Evolutionary conservation across 2,329 filamentous ascomycete species (phyloP).

Genomic region (Aspergillus sp.): DNA sequence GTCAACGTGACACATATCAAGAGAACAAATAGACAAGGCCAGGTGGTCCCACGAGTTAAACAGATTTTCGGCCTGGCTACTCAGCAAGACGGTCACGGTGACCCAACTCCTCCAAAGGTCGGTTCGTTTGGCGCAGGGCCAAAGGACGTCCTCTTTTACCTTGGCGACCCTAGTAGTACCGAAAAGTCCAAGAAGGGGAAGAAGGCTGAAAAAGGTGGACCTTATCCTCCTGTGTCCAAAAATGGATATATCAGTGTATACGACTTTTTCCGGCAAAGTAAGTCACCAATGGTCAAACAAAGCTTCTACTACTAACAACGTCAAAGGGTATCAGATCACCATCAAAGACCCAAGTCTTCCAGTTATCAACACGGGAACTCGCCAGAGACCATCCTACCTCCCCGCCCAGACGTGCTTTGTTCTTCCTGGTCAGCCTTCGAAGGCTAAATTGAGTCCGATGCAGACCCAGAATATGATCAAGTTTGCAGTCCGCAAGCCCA

Average conservation of each 20-base stretch:
- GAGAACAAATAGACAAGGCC: constrained; percentile 35
- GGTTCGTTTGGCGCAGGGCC: constrained; percentile 47
- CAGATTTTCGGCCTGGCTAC: constrained; percentile 49
- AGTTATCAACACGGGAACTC: constrained; percentile 65
- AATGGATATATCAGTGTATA: constrained; percentile 51
- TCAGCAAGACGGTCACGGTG: constrained; percentile 34
- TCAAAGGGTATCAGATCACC: constrained; percentile 38
- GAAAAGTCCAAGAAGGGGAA: constrained; percentile 27
- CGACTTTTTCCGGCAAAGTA: constrained; percentile 50
- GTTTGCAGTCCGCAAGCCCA: constrained; percentile 68
- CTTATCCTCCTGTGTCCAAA: constrained; percentile 27
- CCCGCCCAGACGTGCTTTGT: constrained; percentile 67
- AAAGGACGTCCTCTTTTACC: constrained; percentile 56
- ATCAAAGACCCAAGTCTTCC: constrained; percentile 47
- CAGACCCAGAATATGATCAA: constrained; percentile 70
- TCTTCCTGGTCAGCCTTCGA: constrained; percentile 63
- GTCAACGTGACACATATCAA: constrained; percentile 43
- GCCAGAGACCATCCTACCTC: constrained; percentile 59
- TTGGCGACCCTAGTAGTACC: constrained; percentile 29
- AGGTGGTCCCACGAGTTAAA: constrained; percentile 41
- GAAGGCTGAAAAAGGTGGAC: constrained; percentile 25
- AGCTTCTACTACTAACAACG: neutral
- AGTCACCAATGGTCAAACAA: constrained; percentile 17
- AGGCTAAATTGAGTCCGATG: constrained; percentile 56
- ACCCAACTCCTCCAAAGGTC: constrained; percentile 38